phyloP scores from a whole-genome alignment of 352 stramenopile genomes.

The Globisporangium spiculum region DNA sequence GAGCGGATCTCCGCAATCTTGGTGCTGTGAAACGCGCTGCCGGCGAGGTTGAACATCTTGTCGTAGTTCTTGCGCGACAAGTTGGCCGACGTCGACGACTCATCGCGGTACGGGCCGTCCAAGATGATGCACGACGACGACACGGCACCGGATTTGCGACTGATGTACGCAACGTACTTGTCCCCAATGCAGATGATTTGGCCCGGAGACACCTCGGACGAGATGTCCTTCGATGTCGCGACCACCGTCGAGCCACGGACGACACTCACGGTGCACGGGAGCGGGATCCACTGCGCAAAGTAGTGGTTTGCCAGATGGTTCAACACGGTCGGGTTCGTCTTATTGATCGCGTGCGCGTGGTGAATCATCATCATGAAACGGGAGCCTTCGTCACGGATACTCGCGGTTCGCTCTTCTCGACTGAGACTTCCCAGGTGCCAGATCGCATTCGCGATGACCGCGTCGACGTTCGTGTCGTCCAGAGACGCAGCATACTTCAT shows the following conservation, averaged over 20 bases:
- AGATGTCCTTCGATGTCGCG: conserved; percentile 84
- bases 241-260: conserved; percentile 85
- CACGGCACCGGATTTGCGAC: conserved; percentile 57
- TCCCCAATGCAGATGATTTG: conserved; percentile 93
- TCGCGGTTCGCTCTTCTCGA: conserved; percentile 67
- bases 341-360: conserved; percentile 89
- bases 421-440: conserved; percentile 87
- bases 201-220: conserved; percentile 83
- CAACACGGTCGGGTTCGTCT: conserved; percentile 89
- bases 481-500: conserved; percentile 84
- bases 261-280: conserved; percentile 86
- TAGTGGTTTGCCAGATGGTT: conserved; percentile 99
- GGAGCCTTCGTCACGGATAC: conserved; percentile 85
- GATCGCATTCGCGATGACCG: conserved; percentile 91
- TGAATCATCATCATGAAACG: conserved; percentile 90
- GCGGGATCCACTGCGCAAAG: conserved; percentile 95
- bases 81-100: conserved; percentile 56
- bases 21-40: conserved; percentile 87
- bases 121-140: conserved; percentile 63
- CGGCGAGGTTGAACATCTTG: conserved; percentile 88
- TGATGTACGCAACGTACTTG: conserved; percentile 90
- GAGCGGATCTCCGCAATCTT: conserved; percentile 92
- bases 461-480: conserved; percentile 93
- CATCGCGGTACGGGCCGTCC: conserved; percentile 79
- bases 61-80: conserved; percentile 88